Percentiles rank a stretch among this genome's conserved stretches.
Evolutionary conservation across 176 grass and related monocot species (phyloP).

Genomic region (Chrysopogon serrulatus): DNA sequence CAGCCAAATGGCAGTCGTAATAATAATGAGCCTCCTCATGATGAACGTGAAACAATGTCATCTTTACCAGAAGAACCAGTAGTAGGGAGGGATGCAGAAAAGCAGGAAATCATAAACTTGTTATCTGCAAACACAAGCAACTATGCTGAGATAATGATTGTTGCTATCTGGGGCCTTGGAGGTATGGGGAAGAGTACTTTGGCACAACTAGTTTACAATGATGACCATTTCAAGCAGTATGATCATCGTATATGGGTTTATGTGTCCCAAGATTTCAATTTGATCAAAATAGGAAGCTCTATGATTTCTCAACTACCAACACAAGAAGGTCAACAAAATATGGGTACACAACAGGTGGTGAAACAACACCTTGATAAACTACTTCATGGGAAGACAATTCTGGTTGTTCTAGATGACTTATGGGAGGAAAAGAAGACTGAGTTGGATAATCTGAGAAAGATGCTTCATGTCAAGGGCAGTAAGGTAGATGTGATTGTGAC

Average conservation of each 20-base stretch:
- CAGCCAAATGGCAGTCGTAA: too few species aligned
- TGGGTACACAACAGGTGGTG: not conserved
- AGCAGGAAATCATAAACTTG: not conserved
- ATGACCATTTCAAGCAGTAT: too few species aligned
- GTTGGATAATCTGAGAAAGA: not conserved
- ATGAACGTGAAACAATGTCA: not conserved
- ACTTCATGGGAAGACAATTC: not conserved
- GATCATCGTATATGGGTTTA: constrained; percentile 5
- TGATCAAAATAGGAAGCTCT: not conserved
- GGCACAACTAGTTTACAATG: too few species aligned
- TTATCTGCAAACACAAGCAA: not conserved
- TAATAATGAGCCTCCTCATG: not conserved
- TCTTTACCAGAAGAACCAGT: not conserved
- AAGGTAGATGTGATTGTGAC: constrained; percentile 12
- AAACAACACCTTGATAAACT: not conserved
- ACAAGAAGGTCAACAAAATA: not conserved
- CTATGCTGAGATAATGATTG: too few species aligned
- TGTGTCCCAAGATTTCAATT: not conserved
- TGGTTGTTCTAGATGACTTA: constrained; percentile 3
- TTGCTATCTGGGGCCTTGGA: too few species aligned
- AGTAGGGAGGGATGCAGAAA: not conserved
- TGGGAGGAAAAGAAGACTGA: not conserved
- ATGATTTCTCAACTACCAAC: not conserved
- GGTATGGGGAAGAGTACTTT: too few species aligned
- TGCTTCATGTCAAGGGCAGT: not conserved